Evolutionary conservation across 345 rosid genomes (phyloP), one percentile per base, ranked within the genome.

Genomic region (Microthlaspi erraticum): DNA sequence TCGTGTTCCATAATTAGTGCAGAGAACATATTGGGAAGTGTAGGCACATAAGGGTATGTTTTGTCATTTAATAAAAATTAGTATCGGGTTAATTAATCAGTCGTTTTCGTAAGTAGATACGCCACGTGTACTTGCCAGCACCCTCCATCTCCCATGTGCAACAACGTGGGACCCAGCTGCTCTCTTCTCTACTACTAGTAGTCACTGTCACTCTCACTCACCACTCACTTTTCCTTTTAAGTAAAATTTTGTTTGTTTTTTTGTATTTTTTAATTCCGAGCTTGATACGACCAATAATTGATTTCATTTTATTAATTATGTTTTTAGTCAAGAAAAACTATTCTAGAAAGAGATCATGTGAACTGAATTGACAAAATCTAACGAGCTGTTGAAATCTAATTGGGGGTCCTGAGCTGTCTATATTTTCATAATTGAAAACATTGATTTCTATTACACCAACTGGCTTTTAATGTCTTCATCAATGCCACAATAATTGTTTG

Each of bases 341-440:
- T 12, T 5, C 57, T 16, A 67, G 16, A 50, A 13, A 26, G 63
- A 64, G 73, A 79, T 83, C 60, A 39, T 66, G 72, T 84, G 91
- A 85, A 76, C 73, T 87, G 82, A 80, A 60, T 36, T n/a, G 55
- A 69, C 67, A 68, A 73, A 66, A 58, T 73, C 61, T 66, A 77
- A 77, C 67, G 75, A 85, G 80, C 43, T 53, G 55, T 16, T 44
- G 49, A 76, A 70, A 78, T 66, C 66, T 70, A 59, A 77, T 82
- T 60, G 56, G 55, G 34, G 13, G 2, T 7, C 1, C 18, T 72
- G 20, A 74, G 78, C 64, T 26, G 69, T 74, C 69, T 44, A 29
- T 31, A n/a, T 6, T 37, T 16, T 46, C 43, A 46, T 64, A 17
- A 64, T 26, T 33, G 39, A 32, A 14, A 44, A 63, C 32, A 72